Base-by-base conservation (phyloP, 805 yeast genomes). In the Groenewaldozyma tartarivorans region DNA sequence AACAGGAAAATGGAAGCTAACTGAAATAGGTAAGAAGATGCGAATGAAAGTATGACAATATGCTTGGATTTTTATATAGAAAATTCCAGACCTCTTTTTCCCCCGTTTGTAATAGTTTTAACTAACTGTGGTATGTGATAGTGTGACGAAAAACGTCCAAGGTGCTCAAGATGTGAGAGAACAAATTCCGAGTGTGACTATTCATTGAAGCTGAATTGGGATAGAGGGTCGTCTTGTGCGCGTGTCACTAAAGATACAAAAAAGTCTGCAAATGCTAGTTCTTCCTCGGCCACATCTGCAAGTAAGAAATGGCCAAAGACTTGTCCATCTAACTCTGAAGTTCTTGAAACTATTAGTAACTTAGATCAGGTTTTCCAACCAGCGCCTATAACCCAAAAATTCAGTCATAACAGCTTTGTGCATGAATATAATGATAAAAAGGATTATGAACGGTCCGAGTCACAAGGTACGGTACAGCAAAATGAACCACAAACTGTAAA, bases 131-230 rank as follows among this genome's bases (percentile, higher is more conserved):
- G n/a, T n/a, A n/a, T n/a, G n/a, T n/a, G n/a, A n/a, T 79, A 82
- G 56, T 82, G 94, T 53, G 80, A 78, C 49, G 90, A 81, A 54
- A 46, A 40, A 16, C 78, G 77, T 52, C 92, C 92, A 0, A 45
- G 52, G 0, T 82, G 94, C 51, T 50, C 69, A 0, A 66, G 71
- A 43, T 82, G 94, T 54, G 32, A 52, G 1, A 75, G 71, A 45
- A 57, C 68, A 2, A 57, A 60, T 1, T 41, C 51, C 6, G 44
- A 49, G 1, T 81, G 92, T 58, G 87, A 80, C 52, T 82, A 81
- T 49, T 63, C 78, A 3, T 50, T 81, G 6, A 72, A 69, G 45
- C 61, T 81, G 24, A 71, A 75, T 0, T 82, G 90, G 90, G 87
- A 85, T 16, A 88, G 88, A 0, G 58, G 87, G 37, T 84, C 84